Evolutionary conservation across 2,329 filamentous ascomycete genomes (phyloP), one percentile per base, ranked within the genome.

Genomic region (Chaetothyriales sp.): DNA sequence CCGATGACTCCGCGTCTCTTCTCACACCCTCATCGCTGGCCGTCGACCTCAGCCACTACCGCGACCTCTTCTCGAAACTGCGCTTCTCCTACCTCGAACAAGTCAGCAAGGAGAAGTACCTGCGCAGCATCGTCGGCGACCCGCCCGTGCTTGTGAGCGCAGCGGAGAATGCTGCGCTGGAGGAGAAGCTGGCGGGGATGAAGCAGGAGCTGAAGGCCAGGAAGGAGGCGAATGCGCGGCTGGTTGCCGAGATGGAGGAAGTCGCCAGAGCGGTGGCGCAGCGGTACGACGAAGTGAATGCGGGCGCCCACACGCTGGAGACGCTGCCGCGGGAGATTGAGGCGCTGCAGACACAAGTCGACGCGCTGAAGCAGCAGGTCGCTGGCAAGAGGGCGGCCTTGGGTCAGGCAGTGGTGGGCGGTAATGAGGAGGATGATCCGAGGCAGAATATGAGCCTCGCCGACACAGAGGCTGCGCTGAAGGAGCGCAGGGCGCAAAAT

Each of bases 71-170:
- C 69, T 85, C 88, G 44, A 97, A 98, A 71, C 77, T 97, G 43
- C 87, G 90, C 61, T 97, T 97, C 73, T 94, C 86, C 58, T 97
- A 97, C 69, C 85, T 95, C 61, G 92, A 98, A 70, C 92, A 97
- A 73, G 89, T 97, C 56, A 97, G 90, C 45, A 98, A 97, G 70
- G 92, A 98, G 67, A 94, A 95, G 64, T 97, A 95, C 68, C 83
- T 98, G 51, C 86, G 89, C 60, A 83, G 86, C 57, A 94, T 97
- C 61, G 88, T 94, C 15, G 88, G 87, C 57, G 86, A 95, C 57
- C 88, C 89, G 47, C 92, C 90, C 0, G 76, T 89, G 15, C 84
- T 97, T 46, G 86, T 94, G 53, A 83, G 83, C 43, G 80, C 83
- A 44, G 78, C 82, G 61, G 89, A 97, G 64, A 97, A 95, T 65